Evolutionary conservation across 1,139 yeast genomes (phyloP).

Genomic region (Taphrina deformans): DNA sequence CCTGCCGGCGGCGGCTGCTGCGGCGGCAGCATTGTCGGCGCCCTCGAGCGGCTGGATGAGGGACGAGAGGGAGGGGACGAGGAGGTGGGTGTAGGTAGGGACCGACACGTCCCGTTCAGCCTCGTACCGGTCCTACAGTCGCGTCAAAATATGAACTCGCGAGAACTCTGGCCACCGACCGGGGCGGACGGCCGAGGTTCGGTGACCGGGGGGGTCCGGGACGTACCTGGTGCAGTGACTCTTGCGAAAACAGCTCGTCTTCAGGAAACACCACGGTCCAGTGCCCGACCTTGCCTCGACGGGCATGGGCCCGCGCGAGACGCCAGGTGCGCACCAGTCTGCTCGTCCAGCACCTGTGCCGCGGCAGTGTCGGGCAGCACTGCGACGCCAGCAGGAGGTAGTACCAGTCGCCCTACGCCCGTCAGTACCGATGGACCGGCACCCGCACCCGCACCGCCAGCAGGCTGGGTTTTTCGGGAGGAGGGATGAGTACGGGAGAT

Average conservation of each 20-base stretch:
- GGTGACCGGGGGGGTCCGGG: too few species aligned
- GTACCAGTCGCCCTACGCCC: slow-evolving; percentile 2
- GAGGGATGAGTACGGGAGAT: neutral
- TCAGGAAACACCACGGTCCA: slow-evolving; percentile 9
- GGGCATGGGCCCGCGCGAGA: neutral
- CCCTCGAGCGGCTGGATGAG: too few species aligned
- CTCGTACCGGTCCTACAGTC: neutral
- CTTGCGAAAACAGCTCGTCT: neutral
- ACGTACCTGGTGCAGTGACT: neutral
- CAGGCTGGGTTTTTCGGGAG: too few species aligned
- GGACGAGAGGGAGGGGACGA: neutral
- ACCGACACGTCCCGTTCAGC: slow-evolving; percentile 10
- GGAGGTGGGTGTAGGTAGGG: neutral
- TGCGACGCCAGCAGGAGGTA: neutral
- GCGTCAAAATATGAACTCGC: too few species aligned
- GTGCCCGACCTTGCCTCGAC: neutral
- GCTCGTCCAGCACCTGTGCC: neutral
- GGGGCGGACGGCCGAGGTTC: too few species aligned
- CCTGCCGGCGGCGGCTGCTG: neutral
- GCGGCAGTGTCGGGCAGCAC: neutral
- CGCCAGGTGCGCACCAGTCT: neutral
- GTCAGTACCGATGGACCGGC: too few species aligned
- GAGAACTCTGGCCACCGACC: too few species aligned
- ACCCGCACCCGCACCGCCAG: too few species aligned
- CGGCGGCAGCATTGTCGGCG: too few species aligned